Conservation (phyloP, 2,329 filamentous ascomycete genomes). For the Colletotrichum truncatum region DNA sequence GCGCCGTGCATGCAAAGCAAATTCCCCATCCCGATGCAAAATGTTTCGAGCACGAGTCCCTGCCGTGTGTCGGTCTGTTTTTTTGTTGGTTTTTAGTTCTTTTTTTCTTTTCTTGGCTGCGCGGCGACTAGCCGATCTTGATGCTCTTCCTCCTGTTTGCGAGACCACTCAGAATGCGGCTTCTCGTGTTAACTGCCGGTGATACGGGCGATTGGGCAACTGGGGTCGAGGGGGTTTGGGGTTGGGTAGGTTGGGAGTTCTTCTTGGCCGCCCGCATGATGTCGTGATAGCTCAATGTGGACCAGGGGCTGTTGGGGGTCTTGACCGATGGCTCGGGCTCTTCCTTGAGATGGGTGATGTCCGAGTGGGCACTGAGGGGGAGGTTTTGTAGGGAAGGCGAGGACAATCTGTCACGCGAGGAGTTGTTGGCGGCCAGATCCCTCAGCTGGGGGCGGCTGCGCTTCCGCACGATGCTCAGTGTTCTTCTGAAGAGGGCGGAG, state of each 20-base stretch:
- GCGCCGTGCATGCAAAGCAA: slow-evolving; percentile 30
- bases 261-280: slow-evolving; percentile 55
- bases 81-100: slow-evolving; percentile 4
- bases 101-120: neutral
- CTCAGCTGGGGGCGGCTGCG: slow-evolving; percentile 61
- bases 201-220: slow-evolving; percentile 39
- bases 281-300: slow-evolving; percentile 57
- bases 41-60: slow-evolving; percentile 8
- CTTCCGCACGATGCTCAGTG: slow-evolving; percentile 63
- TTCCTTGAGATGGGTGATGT: slow-evolving; percentile 43
- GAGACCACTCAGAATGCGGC: slow-evolving; percentile 45
- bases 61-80: slow-evolving; percentile 3
- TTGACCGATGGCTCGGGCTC: slow-evolving; percentile 35
- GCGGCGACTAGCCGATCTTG: slow-evolving; percentile 36
- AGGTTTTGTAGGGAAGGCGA: slow-evolving; percentile 30
- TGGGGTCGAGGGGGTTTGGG: slow-evolving; percentile 34
- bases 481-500: slow-evolving; percentile 58
- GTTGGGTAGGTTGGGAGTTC: slow-evolving; percentile 41
- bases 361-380: slow-evolving; percentile 46
- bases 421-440: slow-evolving; percentile 40
- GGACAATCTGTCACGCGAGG: slow-evolving; percentile 44
- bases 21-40: slow-evolving; percentile 24
- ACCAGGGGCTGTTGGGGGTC: slow-evolving; percentile 35
- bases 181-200: slow-evolving; percentile 36
- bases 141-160: slow-evolving; percentile 51